Base-by-base conservation (phyloP, 805 yeast genomes). In the Candida glaebosa region DNA sequence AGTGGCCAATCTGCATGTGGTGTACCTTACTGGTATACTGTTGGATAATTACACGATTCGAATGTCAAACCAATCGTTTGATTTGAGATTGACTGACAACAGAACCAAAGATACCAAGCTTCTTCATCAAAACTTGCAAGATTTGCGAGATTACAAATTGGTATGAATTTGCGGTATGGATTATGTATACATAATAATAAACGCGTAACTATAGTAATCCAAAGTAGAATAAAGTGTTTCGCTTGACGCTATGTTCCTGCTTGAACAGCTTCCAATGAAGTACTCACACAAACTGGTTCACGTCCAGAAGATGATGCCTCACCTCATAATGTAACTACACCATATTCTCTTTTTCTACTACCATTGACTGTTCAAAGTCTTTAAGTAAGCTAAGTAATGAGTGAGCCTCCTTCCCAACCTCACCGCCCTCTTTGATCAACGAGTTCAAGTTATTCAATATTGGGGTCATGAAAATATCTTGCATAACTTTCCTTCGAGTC, bases 401-500 rank as follows among this genome's bases (percentile, higher is more conserved):
- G 36, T 58, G 57, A 17, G 71, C 69, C 43, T 67, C 73, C 46
- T 80, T 73, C 2, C 89, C 89, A 15, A 75, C 64, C 37, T 81
- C 87, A 1, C 90, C 90, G 9, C 88, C 95, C 48, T 85, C 93
- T 51, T 78, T 79, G 7, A 79, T 59, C 24, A 78, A 52, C 31
- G 66, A 66, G 1, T 61, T 65, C 17, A 83, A 65, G 28, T 86
- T 83, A 36, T 65, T 70, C 16, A 52, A 41, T 38, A 86, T 65
- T 8, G 76, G 77, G 2, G 60, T 58, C 34, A 63, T 52, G 52
- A 81, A 84, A 18, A 76, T 69, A 41, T 80, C 85, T 32, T 63
- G 55, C 42, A 85, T 60, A 0, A 81, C 64, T 38, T 70, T 70
- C 22, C 76, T 56, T 52, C 93, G 66, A 2, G 83, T 78, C 3